phyloP scores from a whole-genome alignment of 208 protist species.

The Blechomonas ayalai region DNA sequence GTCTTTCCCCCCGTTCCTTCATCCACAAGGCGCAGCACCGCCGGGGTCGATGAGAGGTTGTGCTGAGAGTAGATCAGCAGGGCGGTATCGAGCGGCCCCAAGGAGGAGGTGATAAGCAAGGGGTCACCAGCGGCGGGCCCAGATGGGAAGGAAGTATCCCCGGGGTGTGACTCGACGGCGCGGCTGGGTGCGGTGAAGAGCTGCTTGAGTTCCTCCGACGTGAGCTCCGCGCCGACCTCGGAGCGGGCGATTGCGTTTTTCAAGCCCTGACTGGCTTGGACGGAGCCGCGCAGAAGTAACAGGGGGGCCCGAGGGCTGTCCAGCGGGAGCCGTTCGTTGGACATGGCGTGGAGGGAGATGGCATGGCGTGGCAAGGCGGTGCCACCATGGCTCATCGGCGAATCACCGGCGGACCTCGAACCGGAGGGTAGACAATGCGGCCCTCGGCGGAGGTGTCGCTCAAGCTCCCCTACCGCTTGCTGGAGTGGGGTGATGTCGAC shows the following conservation, averaged over 20 bases:
- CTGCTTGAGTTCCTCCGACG: constrained; percentile 49
- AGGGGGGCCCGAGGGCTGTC: constrained; percentile 20
- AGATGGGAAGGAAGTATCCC: neutral
- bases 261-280: constrained; percentile 39
- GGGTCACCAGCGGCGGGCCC: constrained; percentile 4
- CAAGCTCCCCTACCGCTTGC: constrained; percentile 1
- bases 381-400: constrained; percentile 7
- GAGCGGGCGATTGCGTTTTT: constrained; percentile 59
- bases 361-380: neutral
- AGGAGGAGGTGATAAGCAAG: constrained; percentile 12
- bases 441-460: neutral
- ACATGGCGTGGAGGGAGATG: neutral
- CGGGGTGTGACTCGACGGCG: neutral
- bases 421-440: neutral
- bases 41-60: no score
- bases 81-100: constrained; percentile 1
- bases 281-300: constrained; percentile 25
- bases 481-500: neutral
- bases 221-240: constrained; percentile 34
- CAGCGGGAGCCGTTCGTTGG: no score
- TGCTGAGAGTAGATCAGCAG: constrained; percentile 17
- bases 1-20: no score
- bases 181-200: constrained; percentile 22
- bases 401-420: constrained; percentile 9
- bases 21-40: no score